Evolutionary conservation across 2,329 filamentous ascomycete genomes (phyloP).

Genomic region (Penicillium sp.): DNA sequence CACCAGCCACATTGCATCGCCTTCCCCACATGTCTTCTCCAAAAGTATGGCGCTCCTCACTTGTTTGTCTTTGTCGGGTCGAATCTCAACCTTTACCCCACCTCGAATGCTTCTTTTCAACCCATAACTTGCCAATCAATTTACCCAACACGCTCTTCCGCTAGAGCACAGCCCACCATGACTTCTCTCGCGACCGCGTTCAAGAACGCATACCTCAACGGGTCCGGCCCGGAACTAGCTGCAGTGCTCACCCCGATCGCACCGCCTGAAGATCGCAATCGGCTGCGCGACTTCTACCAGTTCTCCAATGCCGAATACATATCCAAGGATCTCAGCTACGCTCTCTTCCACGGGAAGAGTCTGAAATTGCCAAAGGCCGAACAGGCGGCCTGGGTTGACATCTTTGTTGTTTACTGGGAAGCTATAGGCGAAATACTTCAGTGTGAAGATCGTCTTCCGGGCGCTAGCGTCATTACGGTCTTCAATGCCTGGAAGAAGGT

Average conservation of each 20-base stretch:
- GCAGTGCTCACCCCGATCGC: conserved; percentile 71
- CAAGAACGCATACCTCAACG: conserved; percentile 62
- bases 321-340: conserved; percentile 68
- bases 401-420: conserved; percentile 83
- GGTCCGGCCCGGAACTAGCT: conserved; percentile 72
- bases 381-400: conserved; percentile 77
- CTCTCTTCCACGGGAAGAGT: conserved; percentile 63
- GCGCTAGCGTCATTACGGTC: conserved; percentile 73
- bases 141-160: neutral
- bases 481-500: conserved; percentile 90
- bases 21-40: conserved; percentile 15
- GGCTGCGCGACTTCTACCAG: conserved; percentile 68
- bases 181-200: conserved; percentile 73
- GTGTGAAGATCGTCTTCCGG: conserved; percentile 55
- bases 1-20: conserved; percentile 13
- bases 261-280: conserved; percentile 61
- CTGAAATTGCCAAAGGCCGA: conserved; percentile 64
- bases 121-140: neutral
- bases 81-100: neutral
- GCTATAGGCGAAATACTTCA: conserved; percentile 71
- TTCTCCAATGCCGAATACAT: conserved; percentile 67
- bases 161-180: conserved; percentile 52
- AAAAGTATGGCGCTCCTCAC: conserved; percentile 7
- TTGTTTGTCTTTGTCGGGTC: conserved; percentile 1
- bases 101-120: neutral